A percentile compares a stretch with the other conserved stretches of the same genome.
phyloP scores from a whole-genome alignment of 495 filamentous ascomycete genomes.

The Talaromyces thailandensis region DNA sequence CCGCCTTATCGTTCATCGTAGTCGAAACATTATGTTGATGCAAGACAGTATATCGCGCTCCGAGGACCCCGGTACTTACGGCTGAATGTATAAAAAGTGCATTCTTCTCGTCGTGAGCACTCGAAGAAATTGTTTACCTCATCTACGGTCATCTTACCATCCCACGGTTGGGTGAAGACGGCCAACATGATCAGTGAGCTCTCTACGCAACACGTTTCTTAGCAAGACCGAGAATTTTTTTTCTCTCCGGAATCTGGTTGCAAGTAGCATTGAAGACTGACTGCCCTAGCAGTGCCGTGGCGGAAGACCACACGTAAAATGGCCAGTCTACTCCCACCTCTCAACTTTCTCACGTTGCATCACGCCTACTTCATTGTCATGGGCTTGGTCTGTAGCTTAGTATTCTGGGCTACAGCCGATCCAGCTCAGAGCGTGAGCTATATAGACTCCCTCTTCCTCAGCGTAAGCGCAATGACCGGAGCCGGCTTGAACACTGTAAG shows the following conservation, averaged over 20 bases:
- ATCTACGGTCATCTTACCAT: too few species aligned
- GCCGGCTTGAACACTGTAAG: conserved; percentile 65
- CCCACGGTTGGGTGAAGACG: too few species aligned
- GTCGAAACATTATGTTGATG: neutral
- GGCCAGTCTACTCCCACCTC: conserved; percentile 19
- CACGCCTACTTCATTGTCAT: conserved; percentile 70
- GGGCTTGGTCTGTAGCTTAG: conserved; percentile 52
- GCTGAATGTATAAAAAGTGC: too few species aligned
- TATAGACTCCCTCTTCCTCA: conserved; percentile 67
- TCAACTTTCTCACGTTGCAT: conserved; percentile 73
- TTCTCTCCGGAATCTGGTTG: too few species aligned
- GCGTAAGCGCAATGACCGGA: conserved; percentile 71
- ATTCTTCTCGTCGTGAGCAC: too few species aligned
- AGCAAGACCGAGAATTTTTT: neutral
- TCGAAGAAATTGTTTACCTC: too few species aligned
- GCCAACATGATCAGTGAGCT: neutral
- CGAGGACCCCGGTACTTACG: neutral
- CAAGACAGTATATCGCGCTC: neutral
- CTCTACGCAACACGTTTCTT: neutral
- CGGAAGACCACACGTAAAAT: neutral
- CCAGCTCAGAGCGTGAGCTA: conserved; percentile 57
- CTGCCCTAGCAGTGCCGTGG: neutral
- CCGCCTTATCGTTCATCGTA: neutral
- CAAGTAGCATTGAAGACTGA: too few species aligned
- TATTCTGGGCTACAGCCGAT: conserved; percentile 65